Base-by-base conservation (phyloP, 192 early-diverging fungal genomes). In the Coemansia sp. region DNA sequence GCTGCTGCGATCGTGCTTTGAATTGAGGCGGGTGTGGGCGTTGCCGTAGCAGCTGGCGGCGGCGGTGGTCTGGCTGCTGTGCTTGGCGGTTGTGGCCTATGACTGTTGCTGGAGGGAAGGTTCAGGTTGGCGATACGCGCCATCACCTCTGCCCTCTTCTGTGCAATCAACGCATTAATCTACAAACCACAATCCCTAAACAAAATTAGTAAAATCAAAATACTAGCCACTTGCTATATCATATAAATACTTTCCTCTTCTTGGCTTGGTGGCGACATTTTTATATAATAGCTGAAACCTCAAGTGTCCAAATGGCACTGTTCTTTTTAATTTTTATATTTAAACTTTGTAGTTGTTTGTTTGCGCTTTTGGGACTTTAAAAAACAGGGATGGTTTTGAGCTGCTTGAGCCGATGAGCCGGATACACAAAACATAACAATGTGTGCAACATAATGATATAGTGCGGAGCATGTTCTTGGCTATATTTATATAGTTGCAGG, bases 121-220 rank as follows among this genome's bases (percentile, higher is more conserved):
- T 78, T 83, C 69, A 87, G 70, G 20, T 62, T 74, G n/a, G 88
- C 90, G 58, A 92, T 73, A 47, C 85, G 85, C 5, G 87, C 84
- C 37, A 84, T 69, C 38, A 90, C 86, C 56, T 92, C 87, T 23
- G 82, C 82, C 22, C 84, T 68, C 79, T 88, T 89, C 66, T 69
- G 68, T 18, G 78, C 73, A 35, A 81, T 75, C 10, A 75, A 59
- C 54, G 73, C 78, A 65, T 74, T 70, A 26, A 56, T 56, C 54
- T 56, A 56, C 29, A 56, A 37, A 56, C 14, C 35, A 22, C 10
- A 37, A 14, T 3, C 29, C 37, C 35, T 32, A 20, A 56, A 8
- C 3, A 13, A 11, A 19, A 18, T 27, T 27, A 27, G 16, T 3
- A 18, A 32, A 39, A 16, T 1, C n/a, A 38, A 20, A 14, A 45